These are phyloP conservation scores for Tricladium varicosporioides DNA, from an alignment of 2,329 filamentous ascomycete genomes.

Conservation along the genomic window DNA sequence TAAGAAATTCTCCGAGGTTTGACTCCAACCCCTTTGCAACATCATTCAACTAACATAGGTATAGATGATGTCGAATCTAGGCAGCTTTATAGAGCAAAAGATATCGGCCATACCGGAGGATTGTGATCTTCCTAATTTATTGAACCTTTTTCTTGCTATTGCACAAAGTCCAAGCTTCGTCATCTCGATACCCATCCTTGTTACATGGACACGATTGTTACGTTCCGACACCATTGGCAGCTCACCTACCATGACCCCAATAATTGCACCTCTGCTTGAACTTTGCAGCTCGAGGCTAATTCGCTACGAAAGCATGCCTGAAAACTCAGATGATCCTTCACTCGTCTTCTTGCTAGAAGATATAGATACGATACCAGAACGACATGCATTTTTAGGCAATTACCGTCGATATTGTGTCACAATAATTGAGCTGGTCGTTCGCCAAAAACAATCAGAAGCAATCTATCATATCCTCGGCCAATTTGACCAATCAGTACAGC, in stretches of 20 bases:
- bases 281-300: constrained; percentile 80
- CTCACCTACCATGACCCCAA: constrained; percentile 56
- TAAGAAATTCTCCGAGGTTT: constrained; percentile 91
- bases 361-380: constrained; percentile 89
- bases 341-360: constrained; percentile 85
- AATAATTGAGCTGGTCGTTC: constrained; percentile 83
- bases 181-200: constrained; percentile 88
- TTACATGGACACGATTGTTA: constrained; percentile 84
- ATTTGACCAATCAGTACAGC: constrained; percentile 70
- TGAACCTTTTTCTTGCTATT: constrained; percentile 76
- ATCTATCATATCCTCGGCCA: constrained; percentile 82
- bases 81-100: constrained; percentile 79
- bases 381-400: constrained; percentile 93
- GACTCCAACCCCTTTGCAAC: constrained; percentile 15
- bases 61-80: constrained; percentile 81
- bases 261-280: constrained; percentile 76
- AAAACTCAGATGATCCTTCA: constrained; percentile 77
- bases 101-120: constrained; percentile 63
- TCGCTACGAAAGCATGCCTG: constrained; percentile 82
- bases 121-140: constrained; percentile 69
- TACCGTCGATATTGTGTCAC: constrained; percentile 88
- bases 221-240: constrained; percentile 67
- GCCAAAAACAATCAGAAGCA: constrained; percentile 78
- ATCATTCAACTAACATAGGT: constrained; percentile 7
- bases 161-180: constrained; percentile 84